Conservation (phyloP, 257 asterid genomes). For the Penstemon eatonii region DNA sequence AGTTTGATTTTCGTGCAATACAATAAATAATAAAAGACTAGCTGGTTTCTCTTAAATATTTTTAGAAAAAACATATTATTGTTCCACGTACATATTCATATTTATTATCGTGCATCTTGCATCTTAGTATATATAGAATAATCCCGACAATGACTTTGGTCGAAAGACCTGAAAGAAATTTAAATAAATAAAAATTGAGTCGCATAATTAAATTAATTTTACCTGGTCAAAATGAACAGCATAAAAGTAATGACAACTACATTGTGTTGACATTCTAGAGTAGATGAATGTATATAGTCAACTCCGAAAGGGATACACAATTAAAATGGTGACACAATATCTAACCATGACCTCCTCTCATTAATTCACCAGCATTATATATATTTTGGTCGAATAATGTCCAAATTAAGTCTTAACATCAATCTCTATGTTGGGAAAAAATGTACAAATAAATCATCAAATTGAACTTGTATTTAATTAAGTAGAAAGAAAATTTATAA, state of each 20-base stretch:
- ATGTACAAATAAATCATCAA: too few relatives aligned
- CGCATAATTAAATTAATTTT: background rate
- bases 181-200: background rate
- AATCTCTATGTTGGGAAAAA: too few relatives aligned
- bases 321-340: conserved; percentile 29
- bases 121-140: conserved; percentile 16
- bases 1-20: too few relatives aligned
- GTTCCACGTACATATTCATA: background rate
- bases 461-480: too few relatives aligned
- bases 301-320: conserved; percentile 28
- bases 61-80: background rate
- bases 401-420: background rate
- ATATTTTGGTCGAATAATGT: background rate
- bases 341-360: conserved; percentile 23
- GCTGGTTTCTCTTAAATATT: too few relatives aligned
- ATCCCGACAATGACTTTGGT: conserved; percentile 31
- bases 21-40: too few relatives aligned
- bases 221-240: conserved; percentile 29
- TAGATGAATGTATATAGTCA: conserved; percentile 26
- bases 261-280: conserved; percentile 35
- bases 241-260: conserved; percentile 25
- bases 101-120: conserved; percentile 26
- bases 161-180: conserved; percentile 9
- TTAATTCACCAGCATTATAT: conserved; percentile 4
- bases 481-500: too few relatives aligned